phyloP scores from a whole-genome alignment of 495 filamentous ascomycete genomes.

The Neurospora terricola region DNA sequence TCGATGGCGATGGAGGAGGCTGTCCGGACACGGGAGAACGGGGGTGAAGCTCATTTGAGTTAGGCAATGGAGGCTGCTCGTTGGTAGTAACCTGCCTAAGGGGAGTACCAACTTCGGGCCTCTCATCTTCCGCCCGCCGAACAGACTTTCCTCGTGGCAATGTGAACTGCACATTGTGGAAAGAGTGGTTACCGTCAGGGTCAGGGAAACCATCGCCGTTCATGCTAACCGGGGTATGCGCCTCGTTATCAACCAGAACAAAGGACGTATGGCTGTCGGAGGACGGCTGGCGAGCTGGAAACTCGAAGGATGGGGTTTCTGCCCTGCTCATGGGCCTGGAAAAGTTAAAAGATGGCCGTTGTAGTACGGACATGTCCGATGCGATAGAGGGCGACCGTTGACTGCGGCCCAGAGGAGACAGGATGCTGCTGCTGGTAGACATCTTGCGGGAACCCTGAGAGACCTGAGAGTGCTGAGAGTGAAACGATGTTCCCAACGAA shows the following conservation, averaged over 20 bases:
- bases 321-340: conserved; percentile 80
- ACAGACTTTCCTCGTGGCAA: neutral
- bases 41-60: conserved; percentile 32
- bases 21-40: conserved; percentile 26
- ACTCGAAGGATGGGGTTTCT: conserved; percentile 52
- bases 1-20: conserved; percentile 46
- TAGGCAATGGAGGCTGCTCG: conserved; percentile 42
- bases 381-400: conserved; percentile 70
- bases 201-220: conserved; percentile 50
- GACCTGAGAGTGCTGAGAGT: conserved; percentile 15
- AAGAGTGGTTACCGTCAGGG: conserved; percentile 1
- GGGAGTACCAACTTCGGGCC: conserved; percentile 24
- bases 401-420: conserved; percentile 49
- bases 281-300: conserved; percentile 46
- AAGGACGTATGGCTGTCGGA: conserved; percentile 55
- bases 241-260: conserved; percentile 47
- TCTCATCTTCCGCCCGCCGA: neutral
- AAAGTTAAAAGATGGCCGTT: conserved; percentile 81
- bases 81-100: conserved; percentile 44
- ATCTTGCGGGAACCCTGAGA: conserved; percentile 41
- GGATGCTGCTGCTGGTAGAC: conserved; percentile 53
- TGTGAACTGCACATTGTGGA: neutral
- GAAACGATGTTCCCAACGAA: conserved; percentile 30
- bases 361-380: conserved; percentile 59
- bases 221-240: conserved; percentile 55